phyloP scores from a whole-genome alignment of 805 yeast species.

The Candida insectalens region DNA sequence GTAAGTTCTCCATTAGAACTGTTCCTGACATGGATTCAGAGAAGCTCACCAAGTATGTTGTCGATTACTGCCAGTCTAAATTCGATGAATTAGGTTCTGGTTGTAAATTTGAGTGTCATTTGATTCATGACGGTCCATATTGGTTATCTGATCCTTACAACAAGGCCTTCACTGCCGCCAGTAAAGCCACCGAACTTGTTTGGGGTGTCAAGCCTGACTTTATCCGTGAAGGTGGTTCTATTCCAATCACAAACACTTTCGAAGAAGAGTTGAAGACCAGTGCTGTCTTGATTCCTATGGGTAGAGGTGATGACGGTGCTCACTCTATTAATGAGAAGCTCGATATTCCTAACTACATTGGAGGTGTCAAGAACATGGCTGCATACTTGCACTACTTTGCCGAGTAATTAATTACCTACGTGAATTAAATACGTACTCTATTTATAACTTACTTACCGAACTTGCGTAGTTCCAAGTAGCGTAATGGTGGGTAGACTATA shows the following conservation, averaged over 20 bases:
- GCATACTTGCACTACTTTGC: conserved; percentile 87
- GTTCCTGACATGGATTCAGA: conserved; percentile 86
- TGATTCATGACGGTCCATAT: conserved; percentile 91
- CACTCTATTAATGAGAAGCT: conserved; percentile 96
- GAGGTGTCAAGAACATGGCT: conserved; percentile 87
- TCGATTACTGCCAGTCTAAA: conserved; percentile 54
- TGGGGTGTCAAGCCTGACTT: conserved; percentile 94
- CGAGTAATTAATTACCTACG: conserved; percentile 7
- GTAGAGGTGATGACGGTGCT: conserved; percentile 99
- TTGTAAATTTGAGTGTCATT: conserved; percentile 61
- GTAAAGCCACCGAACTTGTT: conserved; percentile 86
- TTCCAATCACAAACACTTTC: conserved; percentile 92
- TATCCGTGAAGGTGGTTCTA: conserved; percentile 98
- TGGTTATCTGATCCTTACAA: conserved; percentile 95
- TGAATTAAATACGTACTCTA: too few species aligned
- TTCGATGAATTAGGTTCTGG: conserved; percentile 68
- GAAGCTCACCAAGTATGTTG: conserved; percentile 70
- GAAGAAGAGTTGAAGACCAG: conserved; percentile 79
- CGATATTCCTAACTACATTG: conserved; percentile 78
- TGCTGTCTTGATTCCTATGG: conserved; percentile 90
- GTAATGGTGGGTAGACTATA: conserved; percentile 48
- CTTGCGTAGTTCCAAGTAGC: conserved; percentile 54
- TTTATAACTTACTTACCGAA: conserved; percentile 36
- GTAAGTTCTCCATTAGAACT: conserved; percentile 95
- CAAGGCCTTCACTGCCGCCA: conserved; percentile 88